phyloP scores from a whole-genome alignment of 2,329 filamentous ascomycete species.

The Trichoderma endophyticum region DNA sequence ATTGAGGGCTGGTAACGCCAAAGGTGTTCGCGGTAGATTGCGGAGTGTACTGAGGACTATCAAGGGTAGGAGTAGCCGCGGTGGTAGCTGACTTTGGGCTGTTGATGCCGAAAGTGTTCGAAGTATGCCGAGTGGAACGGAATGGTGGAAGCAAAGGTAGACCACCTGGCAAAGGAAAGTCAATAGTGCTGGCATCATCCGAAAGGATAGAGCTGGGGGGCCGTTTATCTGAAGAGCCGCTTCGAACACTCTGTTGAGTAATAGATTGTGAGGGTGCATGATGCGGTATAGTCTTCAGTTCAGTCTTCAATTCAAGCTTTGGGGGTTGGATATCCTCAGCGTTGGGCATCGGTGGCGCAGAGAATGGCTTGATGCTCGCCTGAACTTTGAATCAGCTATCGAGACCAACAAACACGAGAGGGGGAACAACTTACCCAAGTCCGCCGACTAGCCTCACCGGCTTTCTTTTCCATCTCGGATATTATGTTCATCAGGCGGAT shows the following conservation, averaged over 20 bases:
- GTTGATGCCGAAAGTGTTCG: neutral
- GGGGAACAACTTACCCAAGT: constrained; percentile 58
- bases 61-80: neutral
- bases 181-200: constrained; percentile 22
- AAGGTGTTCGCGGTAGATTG: neutral
- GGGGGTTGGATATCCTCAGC: constrained; percentile 9
- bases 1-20: neutral
- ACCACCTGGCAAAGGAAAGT: constrained; percentile 27
- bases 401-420: neutral
- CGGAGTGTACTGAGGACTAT: neutral
- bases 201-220: constrained; percentile 16
- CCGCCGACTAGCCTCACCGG: constrained; percentile 76
- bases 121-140: neutral
- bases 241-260: constrained; percentile 19
- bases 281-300: neutral
- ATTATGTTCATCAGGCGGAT: constrained; percentile 73
- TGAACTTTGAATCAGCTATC: constrained; percentile 7
- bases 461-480: constrained; percentile 80
- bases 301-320: neutral
- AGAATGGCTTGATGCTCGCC: constrained; percentile 26
- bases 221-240: constrained; percentile 18
- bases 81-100: neutral
- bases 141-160: constrained; percentile 23
- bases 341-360: constrained; percentile 14
- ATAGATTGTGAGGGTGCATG: constrained; percentile 12